Conservation (phyloP, 306 rosid genomes). For the Cicer arietinum region DNA sequence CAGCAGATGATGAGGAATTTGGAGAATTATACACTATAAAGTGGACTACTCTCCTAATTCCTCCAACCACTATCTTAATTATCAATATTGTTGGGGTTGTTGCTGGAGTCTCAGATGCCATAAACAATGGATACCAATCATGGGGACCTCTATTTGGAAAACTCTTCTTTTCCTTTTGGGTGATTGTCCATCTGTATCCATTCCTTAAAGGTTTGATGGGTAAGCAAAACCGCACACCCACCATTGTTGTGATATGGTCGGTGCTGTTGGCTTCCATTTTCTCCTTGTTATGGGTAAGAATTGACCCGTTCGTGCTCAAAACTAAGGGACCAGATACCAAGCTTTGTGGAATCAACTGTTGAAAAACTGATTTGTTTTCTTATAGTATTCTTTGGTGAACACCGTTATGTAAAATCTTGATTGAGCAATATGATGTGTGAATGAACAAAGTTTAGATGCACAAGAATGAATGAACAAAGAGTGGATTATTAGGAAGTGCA, state of each 20-base stretch:
- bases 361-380: slow-evolving; percentile 47
- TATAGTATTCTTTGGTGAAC: slow-evolving; percentile 52
- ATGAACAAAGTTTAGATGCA: slow-evolving; percentile 45
- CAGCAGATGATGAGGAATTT: slow-evolving; percentile 90
- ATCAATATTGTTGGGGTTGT: slow-evolving; percentile 94
- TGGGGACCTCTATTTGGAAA: slow-evolving; percentile 98
- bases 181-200: slow-evolving; percentile 91
- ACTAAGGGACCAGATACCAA: slow-evolving; percentile 90
- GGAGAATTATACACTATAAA: slow-evolving; percentile 78
- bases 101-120: slow-evolving; percentile 96
- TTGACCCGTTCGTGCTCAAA: slow-evolving; percentile 84
- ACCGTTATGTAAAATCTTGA: slow-evolving; percentile 54
- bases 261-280: slow-evolving; percentile 91
- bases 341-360: slow-evolving; percentile 91
- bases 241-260: slow-evolving; percentile 96
- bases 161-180: slow-evolving; percentile 98
- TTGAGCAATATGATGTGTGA: slow-evolving; percentile 49
- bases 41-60: slow-evolving; percentile 95
- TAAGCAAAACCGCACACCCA: slow-evolving; percentile 93
- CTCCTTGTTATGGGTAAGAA: slow-evolving; percentile 97
- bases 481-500: slow-evolving; percentile 58
- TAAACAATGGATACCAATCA: slow-evolving; percentile 90
- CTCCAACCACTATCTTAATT: slow-evolving; percentile 89
- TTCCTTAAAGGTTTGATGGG: slow-evolving; percentile 99
- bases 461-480: slow-evolving; percentile 59